These are phyloP conservation scores for Gentiana dahurica DNA, from an alignment of 257 asterid genomes.

Conservation along the genomic window DNA sequence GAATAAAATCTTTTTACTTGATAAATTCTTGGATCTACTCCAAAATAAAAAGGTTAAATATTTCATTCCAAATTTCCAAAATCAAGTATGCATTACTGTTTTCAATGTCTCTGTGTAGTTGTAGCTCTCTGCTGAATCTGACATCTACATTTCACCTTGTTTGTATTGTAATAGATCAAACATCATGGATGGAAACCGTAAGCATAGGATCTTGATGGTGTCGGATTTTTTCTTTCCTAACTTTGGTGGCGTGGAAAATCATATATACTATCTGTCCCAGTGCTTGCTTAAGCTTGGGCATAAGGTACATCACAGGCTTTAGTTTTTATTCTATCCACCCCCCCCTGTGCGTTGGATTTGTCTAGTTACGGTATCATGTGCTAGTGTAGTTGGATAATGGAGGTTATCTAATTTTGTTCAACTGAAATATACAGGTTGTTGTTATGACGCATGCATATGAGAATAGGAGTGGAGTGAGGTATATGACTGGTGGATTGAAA, in stretches of 20 bases:
- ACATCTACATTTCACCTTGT: not conserved
- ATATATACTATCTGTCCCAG: slow-evolving; percentile 84
- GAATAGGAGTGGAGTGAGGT: slow-evolving; percentile 88
- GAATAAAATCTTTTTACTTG: no score
- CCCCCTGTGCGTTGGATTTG: no score
- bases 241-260: slow-evolving; percentile 96
- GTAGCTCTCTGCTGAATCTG: not conserved
- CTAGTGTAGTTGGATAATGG: not conserved
- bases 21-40: no score
- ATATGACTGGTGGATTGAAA: slow-evolving; percentile 88
- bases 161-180: not conserved
- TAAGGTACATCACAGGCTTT: slow-evolving; percentile 38
- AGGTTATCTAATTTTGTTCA: not conserved
- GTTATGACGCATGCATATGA: slow-evolving; percentile 93
- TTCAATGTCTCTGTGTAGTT: not conserved
- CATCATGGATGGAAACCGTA: slow-evolving; percentile 39
- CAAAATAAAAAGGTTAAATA: no score
- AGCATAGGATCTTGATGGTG: slow-evolving; percentile 71
- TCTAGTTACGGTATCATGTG: no score
- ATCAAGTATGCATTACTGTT: not conserved
- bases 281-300: slow-evolving; percentile 87
- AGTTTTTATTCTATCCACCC: not conserved
- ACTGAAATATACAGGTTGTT: slow-evolving; percentile 45
- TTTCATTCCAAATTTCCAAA: no score
- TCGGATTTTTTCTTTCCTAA: slow-evolving; percentile 94